Percentiles rank a stretch among this genome's conserved stretches.
Conservation (phyloP, 2,329 filamentous ascomycete species). For the Pyrenochaeta sp. region DNA sequence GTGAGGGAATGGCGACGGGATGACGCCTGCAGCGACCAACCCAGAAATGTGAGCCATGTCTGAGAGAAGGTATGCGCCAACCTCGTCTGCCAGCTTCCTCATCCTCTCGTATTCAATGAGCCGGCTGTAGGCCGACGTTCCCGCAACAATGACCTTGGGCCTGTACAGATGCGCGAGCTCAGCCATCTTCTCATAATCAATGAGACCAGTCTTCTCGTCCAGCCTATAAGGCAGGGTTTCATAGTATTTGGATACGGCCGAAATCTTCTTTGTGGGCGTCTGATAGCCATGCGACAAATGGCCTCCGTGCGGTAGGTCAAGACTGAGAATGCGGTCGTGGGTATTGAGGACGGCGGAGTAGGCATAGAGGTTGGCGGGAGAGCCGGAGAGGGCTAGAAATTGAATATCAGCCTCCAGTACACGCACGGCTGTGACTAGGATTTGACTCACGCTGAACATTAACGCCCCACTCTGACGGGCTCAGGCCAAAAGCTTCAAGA, state of each 20-base stretch:
- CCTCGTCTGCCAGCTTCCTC: constrained; percentile 92
- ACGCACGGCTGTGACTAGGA: background rate
- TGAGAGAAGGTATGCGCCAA: constrained; percentile 92
- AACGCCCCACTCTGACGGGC: constrained; percentile 92
- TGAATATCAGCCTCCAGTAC: constrained; percentile 19
- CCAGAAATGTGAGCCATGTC: constrained; percentile 99
- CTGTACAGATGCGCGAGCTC: constrained; percentile 91
- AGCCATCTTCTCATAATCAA: constrained; percentile 93
- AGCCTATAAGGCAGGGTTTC: constrained; percentile 98
- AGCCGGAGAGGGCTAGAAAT: constrained; percentile 75
- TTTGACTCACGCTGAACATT: constrained; percentile 82
- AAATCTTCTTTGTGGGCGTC: constrained; percentile 83
- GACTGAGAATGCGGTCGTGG: constrained; percentile 95
- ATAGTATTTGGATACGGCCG: constrained; percentile 97
- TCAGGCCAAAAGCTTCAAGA: constrained; percentile 87
- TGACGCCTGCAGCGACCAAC: constrained; percentile 89
- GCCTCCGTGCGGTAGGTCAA: constrained; percentile 94
- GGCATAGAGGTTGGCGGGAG: constrained; percentile 78
- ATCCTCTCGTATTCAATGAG: constrained; percentile 96
- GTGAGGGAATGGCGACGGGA: constrained; percentile 89
- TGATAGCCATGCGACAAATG: constrained; percentile 98
- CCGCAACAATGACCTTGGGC: constrained; percentile 94
- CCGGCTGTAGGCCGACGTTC: constrained; percentile 97
- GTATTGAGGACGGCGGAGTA: constrained; percentile 93
- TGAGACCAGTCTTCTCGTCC: constrained; percentile 87